These are phyloP conservation scores for Cladosporium velox DNA, from an alignment of 2,329 filamentous ascomycete genomes.

Conservation along the genomic window DNA sequence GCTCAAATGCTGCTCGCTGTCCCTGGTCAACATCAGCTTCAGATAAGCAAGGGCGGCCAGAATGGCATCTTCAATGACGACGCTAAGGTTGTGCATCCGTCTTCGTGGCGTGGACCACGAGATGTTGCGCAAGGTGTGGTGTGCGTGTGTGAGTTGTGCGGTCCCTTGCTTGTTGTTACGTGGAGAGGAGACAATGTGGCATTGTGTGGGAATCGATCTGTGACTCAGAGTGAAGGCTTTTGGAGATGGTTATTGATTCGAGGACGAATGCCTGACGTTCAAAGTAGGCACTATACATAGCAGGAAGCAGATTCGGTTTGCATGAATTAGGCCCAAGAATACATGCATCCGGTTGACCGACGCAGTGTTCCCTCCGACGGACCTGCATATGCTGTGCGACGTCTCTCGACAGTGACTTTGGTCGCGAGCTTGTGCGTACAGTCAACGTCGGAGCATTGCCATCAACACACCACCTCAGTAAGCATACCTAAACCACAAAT, in stretches of 20 bases:
- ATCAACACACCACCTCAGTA: neutral
- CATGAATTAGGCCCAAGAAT: neutral
- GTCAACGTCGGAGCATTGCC: no score
- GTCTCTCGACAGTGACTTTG: neutral
- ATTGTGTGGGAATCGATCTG: neutral
- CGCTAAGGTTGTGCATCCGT: no score
- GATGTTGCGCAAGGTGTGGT: constrained; percentile 19
- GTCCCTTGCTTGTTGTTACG: constrained; percentile 17
- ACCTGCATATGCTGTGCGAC: constrained; percentile 20
- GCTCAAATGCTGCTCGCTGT: no score
- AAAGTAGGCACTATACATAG: neutral
- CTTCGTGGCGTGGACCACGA: neutral
- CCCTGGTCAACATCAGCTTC: no score
- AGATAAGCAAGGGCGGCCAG: no score
- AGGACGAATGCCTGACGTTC: no score
- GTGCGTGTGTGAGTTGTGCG: neutral
- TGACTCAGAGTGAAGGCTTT: neutral
- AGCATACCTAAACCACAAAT: constrained; percentile 59
- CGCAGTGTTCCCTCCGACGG: constrained; percentile 9
- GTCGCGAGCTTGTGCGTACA: no score
- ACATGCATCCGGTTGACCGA: constrained; percentile 11
- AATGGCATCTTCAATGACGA: no score
- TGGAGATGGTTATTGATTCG: neutral
- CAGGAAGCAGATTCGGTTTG: neutral
- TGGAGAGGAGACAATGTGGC: constrained; percentile 12